These are phyloP conservation scores for Coprinellus micaceus DNA, from an alignment of 768 basidiomycete genomes.

Conservation along the genomic window DNA sequence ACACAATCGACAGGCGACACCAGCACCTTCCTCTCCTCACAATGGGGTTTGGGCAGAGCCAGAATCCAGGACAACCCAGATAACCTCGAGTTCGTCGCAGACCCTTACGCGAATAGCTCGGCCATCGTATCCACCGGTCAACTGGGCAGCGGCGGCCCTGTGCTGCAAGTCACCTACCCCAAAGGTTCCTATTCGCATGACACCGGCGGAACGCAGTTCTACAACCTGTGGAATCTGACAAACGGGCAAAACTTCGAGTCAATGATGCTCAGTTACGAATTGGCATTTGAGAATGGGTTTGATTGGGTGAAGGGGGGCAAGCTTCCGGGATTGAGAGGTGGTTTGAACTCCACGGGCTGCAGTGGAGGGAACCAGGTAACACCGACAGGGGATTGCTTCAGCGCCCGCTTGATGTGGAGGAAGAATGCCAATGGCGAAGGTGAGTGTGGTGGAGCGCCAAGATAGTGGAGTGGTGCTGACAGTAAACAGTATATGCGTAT, in stretches of 20 bases:
- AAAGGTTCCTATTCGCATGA: conserved; percentile 54
- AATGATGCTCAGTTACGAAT: conserved; percentile 72
- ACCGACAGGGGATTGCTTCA: conserved; percentile 72
- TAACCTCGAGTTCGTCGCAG: conserved; percentile 59
- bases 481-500: conserved; percentile 69
- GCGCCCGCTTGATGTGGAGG: conserved; percentile 75
- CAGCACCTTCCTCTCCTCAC: conserved; percentile 44
- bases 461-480: not conserved
- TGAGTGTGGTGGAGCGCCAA: conserved; percentile 26
- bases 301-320: conserved; percentile 76
- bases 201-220: conserved; percentile 66
- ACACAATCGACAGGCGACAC: conserved; percentile 51
- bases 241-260: conserved; percentile 55
- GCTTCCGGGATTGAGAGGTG: conserved; percentile 73
- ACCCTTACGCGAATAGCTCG: conserved; percentile 59
- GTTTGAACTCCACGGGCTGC: conserved; percentile 57
- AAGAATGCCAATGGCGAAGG: conserved; percentile 63
- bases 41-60: conserved; percentile 62
- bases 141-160: conserved; percentile 32
- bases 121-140: conserved; percentile 20
- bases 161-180: conserved; percentile 63
- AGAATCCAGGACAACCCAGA: conserved; percentile 53
- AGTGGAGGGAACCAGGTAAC: conserved; percentile 54
- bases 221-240: conserved; percentile 62
- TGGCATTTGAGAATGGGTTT: conserved; percentile 64